These are phyloP conservation scores for Epichloe uncinata DNA, from an alignment of 2,329 filamentous ascomycete species.

Conservation along the genomic window DNA sequence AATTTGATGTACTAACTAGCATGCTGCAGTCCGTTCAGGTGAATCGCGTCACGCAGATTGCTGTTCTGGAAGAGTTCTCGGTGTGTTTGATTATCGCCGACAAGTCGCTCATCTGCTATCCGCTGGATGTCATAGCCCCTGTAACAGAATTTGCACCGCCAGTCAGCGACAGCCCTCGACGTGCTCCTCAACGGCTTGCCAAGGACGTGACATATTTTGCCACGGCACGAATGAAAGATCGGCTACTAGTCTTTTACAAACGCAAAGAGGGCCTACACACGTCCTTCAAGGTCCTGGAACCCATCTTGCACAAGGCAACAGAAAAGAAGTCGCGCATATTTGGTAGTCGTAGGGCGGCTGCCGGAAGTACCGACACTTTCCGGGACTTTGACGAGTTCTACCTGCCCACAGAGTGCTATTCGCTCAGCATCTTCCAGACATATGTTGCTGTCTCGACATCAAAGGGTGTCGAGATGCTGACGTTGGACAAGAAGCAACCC, in stretches of 20 bases:
- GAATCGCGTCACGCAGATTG: conserved; percentile 74
- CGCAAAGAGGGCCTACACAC: conserved; percentile 85
- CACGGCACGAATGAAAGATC: conserved; percentile 92
- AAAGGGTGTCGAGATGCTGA: conserved; percentile 90
- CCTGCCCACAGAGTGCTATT: conserved; percentile 87
- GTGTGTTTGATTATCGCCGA: conserved; percentile 86
- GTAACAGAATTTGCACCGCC: conserved; percentile 48
- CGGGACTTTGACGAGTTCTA: conserved; percentile 98
- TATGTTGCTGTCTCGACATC: conserved; percentile 85
- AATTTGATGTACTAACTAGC: background rate
- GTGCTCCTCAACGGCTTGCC: conserved; percentile 83
- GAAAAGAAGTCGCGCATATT: conserved; percentile 66
- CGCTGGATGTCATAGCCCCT: conserved; percentile 69
- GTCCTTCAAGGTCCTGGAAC: conserved; percentile 93
- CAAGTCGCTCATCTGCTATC: conserved; percentile 82
- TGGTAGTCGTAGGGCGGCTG: conserved; percentile 41
- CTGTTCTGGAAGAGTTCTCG: conserved; percentile 91
- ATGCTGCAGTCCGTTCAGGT: conserved; percentile 56
- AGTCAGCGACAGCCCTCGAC: conserved; percentile 57
- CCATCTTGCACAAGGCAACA: conserved; percentile 82
- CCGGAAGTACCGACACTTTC: conserved; percentile 83
- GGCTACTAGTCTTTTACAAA: conserved; percentile 91
- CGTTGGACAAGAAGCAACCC: conserved; percentile 90
- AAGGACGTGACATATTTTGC: conserved; percentile 96
- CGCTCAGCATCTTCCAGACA: conserved; percentile 90